Base-by-base conservation (phyloP, 129 eudicot species). In the Lactuca sativa region DNA sequence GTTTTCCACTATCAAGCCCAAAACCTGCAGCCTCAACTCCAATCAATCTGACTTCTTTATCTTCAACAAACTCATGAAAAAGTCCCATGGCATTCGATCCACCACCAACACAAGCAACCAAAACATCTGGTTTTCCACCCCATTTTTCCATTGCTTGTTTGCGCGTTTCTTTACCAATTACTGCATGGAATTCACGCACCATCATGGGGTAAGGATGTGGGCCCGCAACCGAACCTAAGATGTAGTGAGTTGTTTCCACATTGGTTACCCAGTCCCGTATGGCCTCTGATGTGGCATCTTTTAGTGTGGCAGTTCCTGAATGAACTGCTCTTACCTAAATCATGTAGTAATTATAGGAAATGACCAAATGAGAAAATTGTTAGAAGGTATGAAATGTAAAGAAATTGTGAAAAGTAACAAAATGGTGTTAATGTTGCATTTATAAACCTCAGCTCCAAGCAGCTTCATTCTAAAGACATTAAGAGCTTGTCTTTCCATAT, bases 381-480 rank as follows among this genome's bases (percentile, higher is more conserved):
- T 18, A 18, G 21, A 18, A 18, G 21, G 21, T 18, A 18, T 18
- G 21, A 18, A 18, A 18, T 18, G 21, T 18, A 18, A 18, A 18
- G 21, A 18, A 18, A 18, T 18, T 18, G 21, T 18, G 21, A 18
- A 18, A 18, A 18, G 21, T 18, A 18, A 18, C 21, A 18, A 18
- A 18, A 18, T 18, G 21, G 21, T 18, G 33, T n/a, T n/a, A n/a
- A n/a, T n/a, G n/a, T n/a, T n/a, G n/a, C n/a, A n/a, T n/a, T n/a
- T n/a, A n/a, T n/a, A n/a, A n/a, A n/a, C 98, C 98, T 93, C 95
- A 63, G 96, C 98, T 31, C 98, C 98, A 77, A 93, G 98, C 57
- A 89, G 90, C 67, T 75, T 77, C 98, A 93, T 89, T 76, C 96
- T 79, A 76, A 93, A 86, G 37, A 93, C 98, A 69, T 93, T 89